These are phyloP conservation scores for Pilaira anomala DNA, from an alignment of 192 early-diverging fungal species.

Conservation along the genomic window DNA sequence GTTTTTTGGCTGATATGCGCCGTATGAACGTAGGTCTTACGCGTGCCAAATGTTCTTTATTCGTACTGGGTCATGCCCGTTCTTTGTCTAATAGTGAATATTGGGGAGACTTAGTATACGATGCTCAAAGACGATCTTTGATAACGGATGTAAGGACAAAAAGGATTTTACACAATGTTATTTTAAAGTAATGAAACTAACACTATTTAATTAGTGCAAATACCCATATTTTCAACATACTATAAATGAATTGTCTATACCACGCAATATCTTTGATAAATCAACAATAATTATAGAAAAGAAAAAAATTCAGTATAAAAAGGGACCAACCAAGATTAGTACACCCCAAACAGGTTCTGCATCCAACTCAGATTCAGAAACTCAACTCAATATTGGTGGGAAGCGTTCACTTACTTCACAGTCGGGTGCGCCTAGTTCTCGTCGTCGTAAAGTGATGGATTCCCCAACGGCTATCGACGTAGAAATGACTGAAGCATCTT, in stretches of 20 bases:
- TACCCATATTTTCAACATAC: neutral
- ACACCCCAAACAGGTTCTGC: too few species aligned
- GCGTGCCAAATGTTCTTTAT: slow-evolving; percentile 78
- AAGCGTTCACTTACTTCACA: too few species aligned
- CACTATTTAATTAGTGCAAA: neutral
- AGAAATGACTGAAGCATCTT: too few species aligned
- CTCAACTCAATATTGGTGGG: too few species aligned
- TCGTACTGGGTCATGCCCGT: slow-evolving; percentile 72
- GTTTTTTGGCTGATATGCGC: slow-evolving; percentile 79
- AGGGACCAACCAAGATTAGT: too few species aligned
- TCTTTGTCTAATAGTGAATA: slow-evolving; percentile 57
- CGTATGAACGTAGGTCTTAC: slow-evolving; percentile 93
- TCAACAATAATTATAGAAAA: too few species aligned
- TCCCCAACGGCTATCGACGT: too few species aligned
- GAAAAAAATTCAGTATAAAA: too few species aligned
- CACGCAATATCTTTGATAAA: neutral
- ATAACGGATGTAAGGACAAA: neutral
- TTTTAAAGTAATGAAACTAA: neutral
- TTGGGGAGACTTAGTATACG: slow-evolving; percentile 74
- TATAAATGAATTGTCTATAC: neutral
- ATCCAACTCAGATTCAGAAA: too few species aligned
- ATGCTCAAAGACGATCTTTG: slow-evolving; percentile 48
- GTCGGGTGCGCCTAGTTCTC: too few species aligned
- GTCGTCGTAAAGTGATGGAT: too few species aligned
- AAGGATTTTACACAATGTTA: neutral